Conservation (phyloP, 2,329 filamentous ascomycete species). For the Talaromyces funiculosus region DNA sequence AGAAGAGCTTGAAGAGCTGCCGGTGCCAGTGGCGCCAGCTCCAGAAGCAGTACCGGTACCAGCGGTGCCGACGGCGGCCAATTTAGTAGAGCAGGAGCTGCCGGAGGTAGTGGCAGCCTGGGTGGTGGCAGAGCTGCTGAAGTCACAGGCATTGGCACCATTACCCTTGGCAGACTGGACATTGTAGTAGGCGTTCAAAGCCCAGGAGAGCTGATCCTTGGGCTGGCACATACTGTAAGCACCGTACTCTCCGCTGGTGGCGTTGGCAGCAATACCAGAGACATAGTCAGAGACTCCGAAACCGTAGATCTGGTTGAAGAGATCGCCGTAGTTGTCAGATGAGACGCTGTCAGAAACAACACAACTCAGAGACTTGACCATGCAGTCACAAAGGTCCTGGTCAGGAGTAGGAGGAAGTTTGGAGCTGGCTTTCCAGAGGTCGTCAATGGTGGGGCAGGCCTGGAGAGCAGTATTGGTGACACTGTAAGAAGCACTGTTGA, state of each 20-base stretch:
- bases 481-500: conserved; percentile 62
- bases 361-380: conserved; percentile 69
- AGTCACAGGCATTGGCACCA: conserved; percentile 38
- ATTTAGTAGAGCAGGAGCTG: conserved; percentile 30
- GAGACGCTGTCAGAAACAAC: conserved; percentile 55
- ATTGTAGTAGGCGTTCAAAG: conserved; percentile 44
- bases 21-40: conserved; percentile 33
- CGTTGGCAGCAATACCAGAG: conserved; percentile 36
- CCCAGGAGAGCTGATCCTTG: conserved; percentile 43
- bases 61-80: conserved; percentile 35
- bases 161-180: conserved; percentile 31
- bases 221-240: conserved; percentile 45
- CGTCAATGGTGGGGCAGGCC: conserved; percentile 62
- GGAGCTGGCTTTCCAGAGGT: conserved; percentile 62
- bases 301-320: conserved; percentile 57
- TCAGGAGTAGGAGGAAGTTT: conserved; percentile 80
- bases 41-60: conserved; percentile 37
- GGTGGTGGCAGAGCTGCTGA: conserved; percentile 37
- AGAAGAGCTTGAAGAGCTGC: conserved; percentile 32
- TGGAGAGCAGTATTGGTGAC: conserved; percentile 64
- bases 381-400: conserved; percentile 74
- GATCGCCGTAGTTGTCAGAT: conserved; percentile 54
- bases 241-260: conserved; percentile 40
- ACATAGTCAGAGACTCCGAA: conserved; percentile 25
- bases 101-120: conserved; percentile 28